phyloP scores from a whole-genome alignment of 441 rosid species.

The Arabidopsis lyrata region DNA sequence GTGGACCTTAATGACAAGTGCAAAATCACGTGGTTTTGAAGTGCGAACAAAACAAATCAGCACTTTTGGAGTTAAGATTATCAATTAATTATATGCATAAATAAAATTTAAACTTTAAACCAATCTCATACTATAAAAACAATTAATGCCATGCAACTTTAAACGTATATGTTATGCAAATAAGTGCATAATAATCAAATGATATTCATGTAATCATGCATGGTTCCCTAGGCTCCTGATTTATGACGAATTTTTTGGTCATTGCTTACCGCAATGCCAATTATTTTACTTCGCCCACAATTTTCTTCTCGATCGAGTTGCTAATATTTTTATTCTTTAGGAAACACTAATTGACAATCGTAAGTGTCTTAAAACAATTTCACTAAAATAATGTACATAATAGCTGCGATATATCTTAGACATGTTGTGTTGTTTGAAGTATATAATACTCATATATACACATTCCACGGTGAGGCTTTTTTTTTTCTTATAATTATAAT shows the following conservation, averaged over 20 bases:
- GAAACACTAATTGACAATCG: slow-evolving; percentile 9
- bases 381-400: neutral
- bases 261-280: slow-evolving; percentile 41
- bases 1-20: slow-evolving; percentile 40
- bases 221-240: slow-evolving; percentile 34
- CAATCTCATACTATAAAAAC: neutral
- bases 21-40: slow-evolving; percentile 49
- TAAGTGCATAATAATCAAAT: slow-evolving; percentile 9
- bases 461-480: neutral
- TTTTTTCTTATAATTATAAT: neutral
- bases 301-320: slow-evolving; percentile 29
- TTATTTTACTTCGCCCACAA: slow-evolving; percentile 29
- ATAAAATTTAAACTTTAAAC: neutral
- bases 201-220: neutral
- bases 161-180: slow-evolving; percentile 6
- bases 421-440: neutral
- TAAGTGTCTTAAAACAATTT: neutral
- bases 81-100: neutral
- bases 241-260: slow-evolving; percentile 38
- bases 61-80: slow-evolving; percentile 37
- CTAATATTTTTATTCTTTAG: neutral
- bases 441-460: slow-evolving; percentile 3
- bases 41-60: slow-evolving; percentile 40
- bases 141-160: slow-evolving; percentile 27
- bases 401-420: neutral